These are phyloP conservation scores for Neofusicoccum parvum DNA, from an alignment of 2,329 filamentous ascomycete species.

Conservation along the genomic window DNA sequence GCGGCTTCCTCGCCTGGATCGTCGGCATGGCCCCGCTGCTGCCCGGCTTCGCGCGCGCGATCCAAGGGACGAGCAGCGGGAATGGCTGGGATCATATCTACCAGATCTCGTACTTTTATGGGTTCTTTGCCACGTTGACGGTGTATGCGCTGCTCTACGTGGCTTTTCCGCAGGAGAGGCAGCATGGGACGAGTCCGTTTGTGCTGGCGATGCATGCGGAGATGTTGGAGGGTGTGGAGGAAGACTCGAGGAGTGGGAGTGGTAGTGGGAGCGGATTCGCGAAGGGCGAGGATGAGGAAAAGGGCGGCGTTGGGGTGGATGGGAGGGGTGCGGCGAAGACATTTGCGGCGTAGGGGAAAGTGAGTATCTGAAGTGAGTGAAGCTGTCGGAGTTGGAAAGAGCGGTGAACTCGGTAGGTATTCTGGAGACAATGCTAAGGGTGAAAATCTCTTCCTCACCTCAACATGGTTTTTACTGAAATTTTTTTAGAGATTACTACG, in stretches of 20 bases:
- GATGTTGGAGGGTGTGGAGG: not conserved
- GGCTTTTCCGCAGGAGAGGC: not conserved
- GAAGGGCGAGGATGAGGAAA: not conserved
- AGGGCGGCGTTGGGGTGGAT: not conserved
- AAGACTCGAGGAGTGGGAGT: not conserved
- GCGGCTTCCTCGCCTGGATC: constrained; percentile 29
- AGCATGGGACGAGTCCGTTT: not conserved
- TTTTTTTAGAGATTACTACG: no score
- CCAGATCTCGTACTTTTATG: constrained; percentile 16
- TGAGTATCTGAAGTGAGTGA: no score
- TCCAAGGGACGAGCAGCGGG: not conserved
- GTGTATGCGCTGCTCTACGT: not conserved
- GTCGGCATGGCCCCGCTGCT: constrained; percentile 28
- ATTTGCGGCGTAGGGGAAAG: no score
- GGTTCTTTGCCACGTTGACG: not conserved
- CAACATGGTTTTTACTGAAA: no score
- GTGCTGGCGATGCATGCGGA: constrained; percentile 4
- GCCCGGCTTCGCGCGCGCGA: constrained; percentile 20
- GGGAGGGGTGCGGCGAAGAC: not conserved
- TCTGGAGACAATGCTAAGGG: no score
- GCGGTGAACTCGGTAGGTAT: no score
- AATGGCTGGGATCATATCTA: constrained; percentile 17
- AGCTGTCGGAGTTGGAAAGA: no score
- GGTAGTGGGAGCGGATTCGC: not conserved
- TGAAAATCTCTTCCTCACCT: no score